Conservation (phyloP, 2,329 filamentous ascomycete species). For the Fusarium chlamydosporum region DNA sequence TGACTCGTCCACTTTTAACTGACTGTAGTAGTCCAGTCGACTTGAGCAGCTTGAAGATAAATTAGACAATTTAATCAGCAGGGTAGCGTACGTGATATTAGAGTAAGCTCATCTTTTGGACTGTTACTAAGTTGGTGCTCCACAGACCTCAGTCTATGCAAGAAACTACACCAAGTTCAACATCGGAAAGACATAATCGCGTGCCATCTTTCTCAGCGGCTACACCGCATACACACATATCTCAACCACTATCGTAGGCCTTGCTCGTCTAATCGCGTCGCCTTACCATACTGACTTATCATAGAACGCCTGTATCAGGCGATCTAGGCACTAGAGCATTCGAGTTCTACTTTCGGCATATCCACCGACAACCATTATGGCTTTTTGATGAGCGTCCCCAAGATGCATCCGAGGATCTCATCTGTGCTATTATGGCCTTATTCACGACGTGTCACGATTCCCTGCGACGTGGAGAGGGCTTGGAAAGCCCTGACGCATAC, state of each 20-base stretch:
- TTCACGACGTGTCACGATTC: background rate
- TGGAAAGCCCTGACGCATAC: conserved; percentile 15
- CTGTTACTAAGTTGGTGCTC: background rate
- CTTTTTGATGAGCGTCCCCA: conserved; percentile 1
- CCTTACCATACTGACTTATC: fast-evolving
- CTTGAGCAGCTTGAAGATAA: conserved; percentile 38
- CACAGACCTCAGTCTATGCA: conserved; percentile 8
- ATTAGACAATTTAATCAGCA: conserved; percentile 28
- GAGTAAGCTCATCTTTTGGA: fast-evolving
- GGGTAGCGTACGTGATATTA: conserved; percentile 7
- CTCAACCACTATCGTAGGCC: background rate
- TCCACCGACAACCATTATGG: conserved; percentile 39
- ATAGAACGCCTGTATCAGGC: background rate
- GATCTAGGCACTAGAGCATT: background rate
- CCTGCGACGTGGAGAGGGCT: fast-evolving
- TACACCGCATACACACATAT: background rate
- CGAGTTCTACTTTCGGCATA: conserved; percentile 24
- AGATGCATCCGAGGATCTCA: conserved; percentile 11
- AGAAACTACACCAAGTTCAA: conserved; percentile 10
- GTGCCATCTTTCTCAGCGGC: background rate
- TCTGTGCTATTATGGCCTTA: conserved; percentile 19
- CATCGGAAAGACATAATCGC: background rate
- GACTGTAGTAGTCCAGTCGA: conserved; percentile 14
- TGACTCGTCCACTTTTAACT: fast-evolving
- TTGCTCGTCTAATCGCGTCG: fast-evolving